Percentiles rank a stretch among this genome's conserved stretches.
These are phyloP conservation scores for Echinosophora koreensis DNA, from an alignment of 306 rosid genomes.

Conservation along the genomic window DNA sequence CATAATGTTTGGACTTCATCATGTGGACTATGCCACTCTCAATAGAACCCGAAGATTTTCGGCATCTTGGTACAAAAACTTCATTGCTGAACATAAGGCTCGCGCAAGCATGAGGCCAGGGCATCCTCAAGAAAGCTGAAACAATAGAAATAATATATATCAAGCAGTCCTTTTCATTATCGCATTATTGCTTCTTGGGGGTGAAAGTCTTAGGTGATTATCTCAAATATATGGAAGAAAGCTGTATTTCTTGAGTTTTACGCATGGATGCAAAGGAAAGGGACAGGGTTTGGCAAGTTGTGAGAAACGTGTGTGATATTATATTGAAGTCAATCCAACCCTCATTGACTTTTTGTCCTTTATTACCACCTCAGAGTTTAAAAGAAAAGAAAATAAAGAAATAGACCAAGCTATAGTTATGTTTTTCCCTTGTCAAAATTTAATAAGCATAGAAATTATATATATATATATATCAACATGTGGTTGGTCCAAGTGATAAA, in stretches of 20 bases:
- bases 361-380: too few relatives aligned
- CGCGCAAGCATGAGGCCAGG: neutral
- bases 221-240: neutral
- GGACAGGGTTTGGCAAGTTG: neutral
- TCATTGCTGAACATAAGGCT: constrained; percentile 48
- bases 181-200: neutral
- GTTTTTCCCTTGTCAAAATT: too few relatives aligned
- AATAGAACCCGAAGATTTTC: too few relatives aligned
- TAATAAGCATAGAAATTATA: too few relatives aligned
- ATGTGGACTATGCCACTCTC: constrained; percentile 56
- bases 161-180: neutral
- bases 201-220: neutral
- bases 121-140: neutral
- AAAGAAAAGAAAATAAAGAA: too few relatives aligned
- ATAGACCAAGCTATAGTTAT: too few relatives aligned
- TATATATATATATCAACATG: too few relatives aligned
- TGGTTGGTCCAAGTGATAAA: too few relatives aligned
- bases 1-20: constrained; percentile 60
- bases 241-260: neutral
- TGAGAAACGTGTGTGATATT: neutral
- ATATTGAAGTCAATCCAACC: neutral
- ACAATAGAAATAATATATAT: neutral
- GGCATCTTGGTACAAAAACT: constrained; percentile 62
- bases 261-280: neutral
- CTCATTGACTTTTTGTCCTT: too few relatives aligned